Evolutionary conservation across 805 yeast genomes (phyloP), one percentile per base, ranked within the genome.

Genomic region (Clavispora vitiphila): DNA sequence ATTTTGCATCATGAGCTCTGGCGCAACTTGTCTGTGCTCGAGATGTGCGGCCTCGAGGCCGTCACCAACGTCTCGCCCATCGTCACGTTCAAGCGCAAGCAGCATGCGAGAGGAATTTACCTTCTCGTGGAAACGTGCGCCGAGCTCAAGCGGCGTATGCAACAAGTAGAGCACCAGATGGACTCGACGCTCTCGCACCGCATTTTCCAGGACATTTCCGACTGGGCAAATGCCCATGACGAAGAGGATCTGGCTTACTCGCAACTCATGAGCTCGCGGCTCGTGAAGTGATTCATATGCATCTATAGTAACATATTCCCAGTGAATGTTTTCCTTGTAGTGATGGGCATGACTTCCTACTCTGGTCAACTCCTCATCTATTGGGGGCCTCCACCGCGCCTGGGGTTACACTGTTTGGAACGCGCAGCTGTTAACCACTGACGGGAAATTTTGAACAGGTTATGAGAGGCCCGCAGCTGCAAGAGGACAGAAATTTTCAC

Each of bases 61-160:
- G 61, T 89, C 32, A 75, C 79, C 2, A 71, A 83, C 42, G 67
- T 84, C 60, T 69, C 64, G 35, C 82, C 90, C 2, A 60, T 89
- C 2, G 81, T 86, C n/a, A 74, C 74, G 47, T 87, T 80, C 69
- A 83, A 81, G 56, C 61, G 77, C 40, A 61, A 77, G 46, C 81
- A 74, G 50, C 67, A 65, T 40, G 50, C 57, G 26, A 56, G 62
- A 27, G 74, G 72, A 2, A 63, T 73, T 14, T 69, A 77, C 2
- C 72, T 89, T 5, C 59, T 88, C 30, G 71, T 89, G 25, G 96
- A 88, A 60, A 81, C 88, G 18, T 87, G 96, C 60, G 95, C 86
- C 54, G 60, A 69, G 3, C 65, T 87, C 35, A 82, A 82, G 54
- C 56, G 64, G 15, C 67, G 81, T 43, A 71, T 87, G 66, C 69